These are phyloP conservation scores for Oldenlandia corymbosa DNA, from an alignment of 257 asterid species.

Conservation along the genomic window DNA sequence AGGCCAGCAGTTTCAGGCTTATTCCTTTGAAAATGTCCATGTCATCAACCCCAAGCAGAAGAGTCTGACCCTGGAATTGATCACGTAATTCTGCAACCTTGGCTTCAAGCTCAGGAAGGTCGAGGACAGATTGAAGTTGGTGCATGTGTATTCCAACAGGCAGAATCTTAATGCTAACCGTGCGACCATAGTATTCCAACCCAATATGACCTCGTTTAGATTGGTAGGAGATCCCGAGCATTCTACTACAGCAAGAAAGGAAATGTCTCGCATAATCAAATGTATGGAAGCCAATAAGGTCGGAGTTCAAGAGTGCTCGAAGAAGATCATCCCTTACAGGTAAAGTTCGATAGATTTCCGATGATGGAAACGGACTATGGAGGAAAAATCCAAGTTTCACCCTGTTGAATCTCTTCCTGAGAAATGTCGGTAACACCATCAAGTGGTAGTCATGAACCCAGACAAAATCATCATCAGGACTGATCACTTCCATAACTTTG, in stretches of 20 bases:
- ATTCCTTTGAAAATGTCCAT: slow-evolving; percentile 87
- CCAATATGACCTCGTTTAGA: slow-evolving; percentile 84
- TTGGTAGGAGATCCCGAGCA: slow-evolving; percentile 73
- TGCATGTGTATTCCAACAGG: slow-evolving; percentile 87
- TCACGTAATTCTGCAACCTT: slow-evolving; percentile 58
- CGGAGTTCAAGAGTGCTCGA: slow-evolving; percentile 76
- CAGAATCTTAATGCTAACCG: slow-evolving; percentile 73
- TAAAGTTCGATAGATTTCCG: slow-evolving; percentile 79
- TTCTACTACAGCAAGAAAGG: slow-evolving; percentile 81
- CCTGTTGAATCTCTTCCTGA: slow-evolving; percentile 73
- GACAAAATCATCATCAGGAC: slow-evolving; percentile 79
- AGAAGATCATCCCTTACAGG: slow-evolving; percentile 69
- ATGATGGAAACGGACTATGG: slow-evolving; percentile 81
- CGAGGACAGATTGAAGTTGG: slow-evolving; percentile 56
- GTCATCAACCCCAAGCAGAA: slow-evolving; percentile 81
- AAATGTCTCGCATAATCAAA: slow-evolving; percentile 81
- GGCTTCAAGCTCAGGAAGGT: slow-evolving; percentile 58
- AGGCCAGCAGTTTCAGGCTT: slow-evolving; percentile 71
- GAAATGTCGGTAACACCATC: slow-evolving; percentile 79
- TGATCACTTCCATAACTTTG: slow-evolving; percentile 85
- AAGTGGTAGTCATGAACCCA: slow-evolving; percentile 93
- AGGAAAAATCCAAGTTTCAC: slow-evolving; percentile 86
- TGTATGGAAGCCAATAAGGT: slow-evolving; percentile 76
- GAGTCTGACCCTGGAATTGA: slow-evolving; percentile 43
- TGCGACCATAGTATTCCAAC: slow-evolving; percentile 78